phyloP scores from a whole-genome alignment of 2,329 filamentous ascomycete genomes.

The Mycosphaerella sp. region DNA sequence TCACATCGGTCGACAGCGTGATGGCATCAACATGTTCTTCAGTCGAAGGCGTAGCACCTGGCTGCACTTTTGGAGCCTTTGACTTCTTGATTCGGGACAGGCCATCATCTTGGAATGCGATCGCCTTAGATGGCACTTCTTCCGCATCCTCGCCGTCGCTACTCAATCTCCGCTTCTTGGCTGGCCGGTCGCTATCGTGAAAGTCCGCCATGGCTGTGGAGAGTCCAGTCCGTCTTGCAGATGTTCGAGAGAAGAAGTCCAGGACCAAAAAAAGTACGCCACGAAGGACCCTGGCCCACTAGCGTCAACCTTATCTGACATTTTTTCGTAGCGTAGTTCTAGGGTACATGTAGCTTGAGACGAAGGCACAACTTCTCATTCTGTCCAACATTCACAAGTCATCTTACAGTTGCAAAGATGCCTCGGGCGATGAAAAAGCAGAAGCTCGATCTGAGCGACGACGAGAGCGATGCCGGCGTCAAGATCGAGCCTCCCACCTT shows the following conservation, averaged over 20 bases:
- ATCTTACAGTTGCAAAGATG: neutral
- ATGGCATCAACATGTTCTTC: neutral
- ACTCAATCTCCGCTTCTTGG: conserved; percentile 16
- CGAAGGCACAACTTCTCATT: neutral
- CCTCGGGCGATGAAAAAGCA: conserved; percentile 31
- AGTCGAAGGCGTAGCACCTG: neutral
- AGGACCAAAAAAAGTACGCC: conserved; percentile 1
- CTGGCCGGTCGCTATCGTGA: conserved; percentile 4
- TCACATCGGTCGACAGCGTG: conserved; percentile 22
- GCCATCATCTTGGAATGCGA: conserved; percentile 1
- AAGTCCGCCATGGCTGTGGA: conserved; percentile 10
- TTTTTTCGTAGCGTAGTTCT: conserved; percentile 5
- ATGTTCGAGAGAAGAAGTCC: neutral
- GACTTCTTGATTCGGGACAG: conserved; percentile 8
- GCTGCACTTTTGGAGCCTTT: neutral
- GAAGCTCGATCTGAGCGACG: conserved; percentile 28
- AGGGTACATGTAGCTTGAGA: too few relatives aligned
- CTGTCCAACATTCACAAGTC: neutral
- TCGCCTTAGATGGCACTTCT: neutral
- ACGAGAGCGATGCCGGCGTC: conserved; percentile 25
- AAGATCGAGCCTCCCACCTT: conserved; percentile 39
- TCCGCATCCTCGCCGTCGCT: conserved; percentile 4
- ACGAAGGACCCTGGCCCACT: neutral
- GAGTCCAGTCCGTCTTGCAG: neutral
- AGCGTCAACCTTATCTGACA: conserved; percentile 6